Evolutionary conservation across 108 stramenopile genomes (phyloP).

Genomic region (Seminavis robusta): DNA sequence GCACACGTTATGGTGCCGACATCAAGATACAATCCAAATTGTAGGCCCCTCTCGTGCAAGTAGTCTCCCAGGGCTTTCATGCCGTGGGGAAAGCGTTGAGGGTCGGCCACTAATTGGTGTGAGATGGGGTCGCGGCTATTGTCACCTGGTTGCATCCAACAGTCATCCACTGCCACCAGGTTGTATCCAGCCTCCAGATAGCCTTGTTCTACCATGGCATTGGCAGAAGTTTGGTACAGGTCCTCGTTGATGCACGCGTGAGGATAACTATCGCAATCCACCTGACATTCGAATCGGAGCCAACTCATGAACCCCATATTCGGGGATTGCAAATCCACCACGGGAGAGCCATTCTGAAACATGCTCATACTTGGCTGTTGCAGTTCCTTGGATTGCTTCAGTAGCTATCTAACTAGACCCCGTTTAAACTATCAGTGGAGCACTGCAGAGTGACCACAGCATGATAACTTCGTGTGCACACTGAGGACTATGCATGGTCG

Average conservation of each 20-base stretch:
- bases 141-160: constrained; percentile 69
- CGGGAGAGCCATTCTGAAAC: too few species aligned
- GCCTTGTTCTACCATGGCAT: constrained; percentile 1
- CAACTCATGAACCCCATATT: constrained; percentile 1
- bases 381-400: too few species aligned
- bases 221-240: background rate
- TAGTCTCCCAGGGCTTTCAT: constrained; percentile 34
- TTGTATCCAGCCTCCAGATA: constrained; percentile 37
- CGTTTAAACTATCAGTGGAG: too few species aligned
- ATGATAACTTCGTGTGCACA: too few species aligned
- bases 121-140: too few species aligned
- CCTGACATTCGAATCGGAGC: background rate
- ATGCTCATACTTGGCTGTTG: too few species aligned
- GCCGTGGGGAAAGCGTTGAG: constrained; percentile 43
- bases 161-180: constrained; percentile 57
- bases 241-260: background rate
- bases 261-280: background rate
- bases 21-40: constrained; percentile 58
- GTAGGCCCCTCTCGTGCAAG: constrained; percentile 37
- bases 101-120: constrained; percentile 27
- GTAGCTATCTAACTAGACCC: too few species aligned
- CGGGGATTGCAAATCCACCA: background rate
- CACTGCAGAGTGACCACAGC: too few species aligned
- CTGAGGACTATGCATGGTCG: too few species aligned
- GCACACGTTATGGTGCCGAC: constrained; percentile 49